phyloP scores from a whole-genome alignment of 805 yeast species.

The Metschnikowia rubicola region DNA sequence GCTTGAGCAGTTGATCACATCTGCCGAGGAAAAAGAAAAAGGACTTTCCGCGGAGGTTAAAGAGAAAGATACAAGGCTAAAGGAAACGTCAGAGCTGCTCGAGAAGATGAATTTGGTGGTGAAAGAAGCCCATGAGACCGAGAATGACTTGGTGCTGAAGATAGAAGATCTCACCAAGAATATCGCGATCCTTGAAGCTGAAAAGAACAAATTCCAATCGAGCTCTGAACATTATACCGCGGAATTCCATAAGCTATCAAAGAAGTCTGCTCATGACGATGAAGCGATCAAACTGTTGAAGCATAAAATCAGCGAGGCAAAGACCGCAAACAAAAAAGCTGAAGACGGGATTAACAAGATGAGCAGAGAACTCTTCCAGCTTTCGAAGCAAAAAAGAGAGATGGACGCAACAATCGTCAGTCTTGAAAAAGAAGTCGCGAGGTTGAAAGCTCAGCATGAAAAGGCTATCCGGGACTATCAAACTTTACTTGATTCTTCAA shows the following conservation, averaged over 20 bases:
- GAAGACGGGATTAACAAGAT: conserved; percentile 88
- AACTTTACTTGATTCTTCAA: conserved; percentile 18
- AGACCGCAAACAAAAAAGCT: conserved; percentile 54
- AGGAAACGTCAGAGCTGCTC: conserved; percentile 22
- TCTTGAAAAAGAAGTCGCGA: conserved; percentile 40
- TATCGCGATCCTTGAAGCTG: conserved; percentile 25
- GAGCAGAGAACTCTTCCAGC: conserved; percentile 74
- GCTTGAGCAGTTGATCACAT: conserved; percentile 21
- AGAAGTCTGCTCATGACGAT: conserved; percentile 22
- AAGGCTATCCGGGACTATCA: conserved; percentile 27
- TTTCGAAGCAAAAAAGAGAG: conserved; percentile 57
- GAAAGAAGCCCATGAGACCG: conserved; percentile 18
- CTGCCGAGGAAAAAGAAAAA: conserved; percentile 18
- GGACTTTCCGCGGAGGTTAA: conserved; percentile 19
- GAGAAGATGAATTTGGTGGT: conserved; percentile 17
- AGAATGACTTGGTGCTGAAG: conserved; percentile 18
- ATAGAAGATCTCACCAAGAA: conserved; percentile 21
- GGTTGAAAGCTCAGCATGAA: conserved; percentile 29
- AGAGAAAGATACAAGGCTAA: conserved; percentile 11
- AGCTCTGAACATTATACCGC: conserved; percentile 26
- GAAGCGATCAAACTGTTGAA: conserved; percentile 29
- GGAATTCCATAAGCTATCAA: conserved; percentile 32
- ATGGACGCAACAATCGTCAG: conserved; percentile 41
- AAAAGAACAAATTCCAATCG: conserved; percentile 29
- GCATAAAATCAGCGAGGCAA: conserved; percentile 29